A percentile compares a stretch with the other conserved stretches of the same genome.
Conservation (phyloP, 345 rosid genomes). For the Cochlearia excelsa region DNA sequence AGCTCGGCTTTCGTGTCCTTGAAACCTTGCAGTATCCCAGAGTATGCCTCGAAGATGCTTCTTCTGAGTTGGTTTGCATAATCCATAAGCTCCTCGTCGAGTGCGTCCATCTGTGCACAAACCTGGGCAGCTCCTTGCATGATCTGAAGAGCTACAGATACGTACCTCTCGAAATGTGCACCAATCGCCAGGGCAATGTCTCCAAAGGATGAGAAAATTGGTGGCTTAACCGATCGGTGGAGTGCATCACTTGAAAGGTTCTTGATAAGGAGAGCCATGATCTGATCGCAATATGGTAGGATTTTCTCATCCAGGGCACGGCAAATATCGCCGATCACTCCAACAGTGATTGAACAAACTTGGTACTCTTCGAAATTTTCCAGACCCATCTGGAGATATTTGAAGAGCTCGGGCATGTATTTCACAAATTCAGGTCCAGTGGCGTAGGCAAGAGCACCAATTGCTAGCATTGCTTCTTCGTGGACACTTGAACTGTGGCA, state of each 20-base stretch:
- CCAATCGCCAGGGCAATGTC: conserved; percentile 91
- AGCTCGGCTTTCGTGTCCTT: conserved; percentile 71
- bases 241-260: conserved; percentile 71
- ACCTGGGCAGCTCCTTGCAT: conserved; percentile 84
- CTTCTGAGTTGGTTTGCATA: conserved; percentile 78
- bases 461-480: conserved; percentile 99
- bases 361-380: conserved; percentile 90
- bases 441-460: conserved; percentile 93
- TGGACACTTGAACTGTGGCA: conserved; percentile 92
- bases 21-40: conserved; percentile 92
- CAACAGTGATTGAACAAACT: conserved; percentile 87
- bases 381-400: conserved; percentile 82
- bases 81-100: conserved; percentile 78
- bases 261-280: conserved; percentile 71
- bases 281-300: conserved; percentile 80
- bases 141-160: conserved; percentile 57
- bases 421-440: conserved; percentile 72
- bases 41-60: conserved; percentile 89
- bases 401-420: conserved; percentile 75
- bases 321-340: conserved; percentile 86
- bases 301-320: conserved; percentile 79
- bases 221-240: conserved; percentile 92
- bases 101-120: conserved; percentile 62
- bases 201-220: conserved; percentile 88
- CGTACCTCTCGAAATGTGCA: conserved; percentile 69